These are phyloP conservation scores for Beta corolliflora DNA, from an alignment of 179 eudicot species.

Conservation along the genomic window DNA sequence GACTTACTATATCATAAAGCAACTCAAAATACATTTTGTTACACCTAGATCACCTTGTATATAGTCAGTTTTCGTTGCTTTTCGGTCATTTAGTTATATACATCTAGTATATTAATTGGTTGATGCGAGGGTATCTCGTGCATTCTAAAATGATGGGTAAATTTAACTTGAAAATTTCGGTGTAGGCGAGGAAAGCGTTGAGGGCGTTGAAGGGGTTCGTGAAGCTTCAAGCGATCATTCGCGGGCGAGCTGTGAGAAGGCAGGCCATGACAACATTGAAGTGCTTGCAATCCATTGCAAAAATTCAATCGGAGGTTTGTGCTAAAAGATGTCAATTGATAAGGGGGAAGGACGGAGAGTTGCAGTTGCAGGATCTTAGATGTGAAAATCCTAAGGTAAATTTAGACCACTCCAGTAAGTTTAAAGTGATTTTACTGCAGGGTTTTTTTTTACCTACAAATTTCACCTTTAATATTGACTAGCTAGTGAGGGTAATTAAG, in stretches of 20 bases:
- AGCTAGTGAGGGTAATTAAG: too few relatives aligned
- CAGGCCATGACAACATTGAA: constrained; percentile 69
- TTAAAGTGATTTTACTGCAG: too few relatives aligned
- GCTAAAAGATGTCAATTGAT: constrained; percentile 53
- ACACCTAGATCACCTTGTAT: too few relatives aligned
- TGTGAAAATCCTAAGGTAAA: constrained; percentile 44
- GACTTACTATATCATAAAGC: too few relatives aligned
- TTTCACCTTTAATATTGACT: too few relatives aligned
- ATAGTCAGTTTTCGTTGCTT: too few relatives aligned
- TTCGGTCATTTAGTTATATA: too few relatives aligned
- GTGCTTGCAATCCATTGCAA: constrained; percentile 68
- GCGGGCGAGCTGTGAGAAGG: constrained; percentile 70
- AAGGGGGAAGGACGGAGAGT: constrained; percentile 22
- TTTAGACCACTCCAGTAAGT: background rate
- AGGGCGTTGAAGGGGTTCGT: constrained; percentile 75
- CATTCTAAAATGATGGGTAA: too few relatives aligned
- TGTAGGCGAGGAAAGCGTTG: constrained; percentile 80
- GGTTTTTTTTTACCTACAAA: too few relatives aligned
- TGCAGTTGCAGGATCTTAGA: constrained; percentile 27
- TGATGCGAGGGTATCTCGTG: too few relatives aligned
- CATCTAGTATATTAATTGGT: too few relatives aligned
- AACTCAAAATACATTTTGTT: too few relatives aligned
- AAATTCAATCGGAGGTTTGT: constrained; percentile 67
- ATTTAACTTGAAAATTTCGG: background rate
- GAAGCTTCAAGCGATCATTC: constrained; percentile 73